These are phyloP conservation scores for Candida cerambycidarum DNA, from an alignment of 805 yeast species.

Conservation along the genomic window DNA sequence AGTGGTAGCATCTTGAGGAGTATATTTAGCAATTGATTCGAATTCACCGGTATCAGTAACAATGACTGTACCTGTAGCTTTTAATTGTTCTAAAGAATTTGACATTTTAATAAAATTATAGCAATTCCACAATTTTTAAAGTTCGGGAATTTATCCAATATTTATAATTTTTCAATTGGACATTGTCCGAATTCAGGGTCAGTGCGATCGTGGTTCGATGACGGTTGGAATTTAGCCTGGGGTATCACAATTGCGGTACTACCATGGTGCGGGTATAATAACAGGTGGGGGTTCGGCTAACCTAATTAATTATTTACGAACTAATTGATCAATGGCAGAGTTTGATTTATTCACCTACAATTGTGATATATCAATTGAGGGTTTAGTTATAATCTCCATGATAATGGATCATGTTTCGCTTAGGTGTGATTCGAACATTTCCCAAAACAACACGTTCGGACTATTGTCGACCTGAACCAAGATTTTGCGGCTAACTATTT, in stretches of 20 bases:
- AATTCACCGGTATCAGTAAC: slow-evolving; percentile 99
- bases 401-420: too few species aligned
- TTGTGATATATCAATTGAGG: too few species aligned
- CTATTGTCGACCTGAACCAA: slow-evolving; percentile 5
- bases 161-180: slow-evolving; percentile 6
- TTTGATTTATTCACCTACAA: too few species aligned
- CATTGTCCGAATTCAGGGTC: slow-evolving; percentile 3
- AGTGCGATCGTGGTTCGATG: slow-evolving; percentile 4
- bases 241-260: slow-evolving; percentile 1
- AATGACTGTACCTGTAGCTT: slow-evolving; percentile 92
- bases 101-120: slow-evolving; percentile 1
- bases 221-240: background rate
- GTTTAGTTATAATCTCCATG: too few species aligned
- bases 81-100: slow-evolving; percentile 81
- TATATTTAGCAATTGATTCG: slow-evolving; percentile 94
- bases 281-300: slow-evolving; percentile 1
- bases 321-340: too few species aligned
- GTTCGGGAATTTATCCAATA: slow-evolving; percentile 5
- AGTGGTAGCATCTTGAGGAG: slow-evolving; percentile 99
- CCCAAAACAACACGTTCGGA: slow-evolving; percentile 4
- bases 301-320: background rate
- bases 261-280: background rate
- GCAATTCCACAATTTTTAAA: slow-evolving; percentile 1
- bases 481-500: background rate
- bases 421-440: background rate